Percentiles rank a stretch among this genome's conserved stretches.
phyloP scores from a whole-genome alignment of 2,329 filamentous ascomycete genomes.

The Dactylonectria estremocensis region DNA sequence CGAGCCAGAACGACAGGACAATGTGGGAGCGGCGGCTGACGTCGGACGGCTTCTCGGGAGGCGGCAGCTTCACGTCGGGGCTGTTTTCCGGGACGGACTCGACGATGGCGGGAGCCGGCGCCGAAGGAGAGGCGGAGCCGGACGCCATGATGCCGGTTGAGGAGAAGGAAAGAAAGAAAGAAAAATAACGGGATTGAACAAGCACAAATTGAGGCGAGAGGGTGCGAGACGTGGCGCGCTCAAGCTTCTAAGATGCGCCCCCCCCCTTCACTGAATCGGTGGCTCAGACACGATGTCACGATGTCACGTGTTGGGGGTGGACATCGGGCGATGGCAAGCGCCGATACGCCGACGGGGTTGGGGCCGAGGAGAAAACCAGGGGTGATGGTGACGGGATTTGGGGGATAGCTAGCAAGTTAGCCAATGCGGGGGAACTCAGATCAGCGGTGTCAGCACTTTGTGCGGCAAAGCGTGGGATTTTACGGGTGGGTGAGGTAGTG shows the following conservation, averaged over 20 bases:
- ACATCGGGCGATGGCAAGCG: conserved; percentile 29
- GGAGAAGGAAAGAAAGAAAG: background rate
- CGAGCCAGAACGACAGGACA: conserved; percentile 90
- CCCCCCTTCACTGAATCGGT: conserved; percentile 19
- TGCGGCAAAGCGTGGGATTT: background rate
- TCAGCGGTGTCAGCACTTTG: background rate
- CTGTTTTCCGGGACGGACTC: conserved; percentile 8
- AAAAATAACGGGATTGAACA: background rate
- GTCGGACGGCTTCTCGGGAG: conserved; percentile 82
- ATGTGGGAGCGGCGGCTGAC: conserved; percentile 80
- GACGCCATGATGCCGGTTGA: conserved; percentile 43
- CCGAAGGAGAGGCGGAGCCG: conserved; percentile 39
- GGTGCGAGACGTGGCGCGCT: conserved; percentile 23
- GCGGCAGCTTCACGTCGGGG: conserved; percentile 64
- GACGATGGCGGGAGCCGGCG: conserved; percentile 31
- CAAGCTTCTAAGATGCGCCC: conserved; percentile 12
- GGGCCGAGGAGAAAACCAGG: background rate
- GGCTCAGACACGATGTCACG: conserved; percentile 47
- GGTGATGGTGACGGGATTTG: background rate
- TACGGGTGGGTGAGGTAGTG: background rate
- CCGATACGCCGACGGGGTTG: conserved; percentile 38
- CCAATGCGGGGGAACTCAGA: no score
- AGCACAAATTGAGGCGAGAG: conserved; percentile 16
- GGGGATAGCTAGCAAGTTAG: background rate
- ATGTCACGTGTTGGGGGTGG: conserved; percentile 43